phyloP scores from a whole-genome alignment of 1,139 yeast genomes.

The Blastobotrys capitulatus region DNA sequence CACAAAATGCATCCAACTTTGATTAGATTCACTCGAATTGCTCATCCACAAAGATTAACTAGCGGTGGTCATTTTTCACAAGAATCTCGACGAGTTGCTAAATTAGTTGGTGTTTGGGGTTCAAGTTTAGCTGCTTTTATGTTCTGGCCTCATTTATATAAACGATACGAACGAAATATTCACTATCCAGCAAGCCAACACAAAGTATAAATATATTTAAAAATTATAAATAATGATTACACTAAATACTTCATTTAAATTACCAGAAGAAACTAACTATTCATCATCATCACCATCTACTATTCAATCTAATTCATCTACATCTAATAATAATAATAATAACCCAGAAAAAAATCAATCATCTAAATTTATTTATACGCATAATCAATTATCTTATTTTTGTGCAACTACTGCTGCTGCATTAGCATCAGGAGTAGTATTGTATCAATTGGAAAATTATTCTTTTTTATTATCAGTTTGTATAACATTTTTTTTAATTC shows the following conservation, averaged over 20 bases:
- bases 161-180: constrained; percentile 3
- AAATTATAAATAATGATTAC: not conserved
- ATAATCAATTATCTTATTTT: not conserved
- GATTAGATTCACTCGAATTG: constrained; percentile 11
- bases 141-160: constrained; percentile 16
- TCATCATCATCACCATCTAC: no score
- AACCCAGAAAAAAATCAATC: not conserved
- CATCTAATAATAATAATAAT: not conserved
- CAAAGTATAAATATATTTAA: constrained; percentile 6
- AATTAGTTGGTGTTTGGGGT: constrained; percentile 18
- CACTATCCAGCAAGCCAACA: constrained; percentile 10
- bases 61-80: constrained; percentile 6
- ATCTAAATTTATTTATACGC: not conserved
- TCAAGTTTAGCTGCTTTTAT: constrained; percentile 13
- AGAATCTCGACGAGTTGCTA: constrained; percentile 14
- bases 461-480: not conserved
- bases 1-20: constrained; percentile 13
- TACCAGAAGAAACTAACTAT: not conserved
- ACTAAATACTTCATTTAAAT: not conserved
- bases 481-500: not conserved
- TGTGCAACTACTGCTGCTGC: not conserved
- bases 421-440: not conserved
- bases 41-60: constrained; percentile 10
- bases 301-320: not conserved
- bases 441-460: not conserved